Percentiles rank a stretch among this genome's conserved stretches.
Evolutionary conservation across 2,329 filamentous ascomycete genomes (phyloP).

Genomic region (Dothidotthia symphoricarpi): DNA sequence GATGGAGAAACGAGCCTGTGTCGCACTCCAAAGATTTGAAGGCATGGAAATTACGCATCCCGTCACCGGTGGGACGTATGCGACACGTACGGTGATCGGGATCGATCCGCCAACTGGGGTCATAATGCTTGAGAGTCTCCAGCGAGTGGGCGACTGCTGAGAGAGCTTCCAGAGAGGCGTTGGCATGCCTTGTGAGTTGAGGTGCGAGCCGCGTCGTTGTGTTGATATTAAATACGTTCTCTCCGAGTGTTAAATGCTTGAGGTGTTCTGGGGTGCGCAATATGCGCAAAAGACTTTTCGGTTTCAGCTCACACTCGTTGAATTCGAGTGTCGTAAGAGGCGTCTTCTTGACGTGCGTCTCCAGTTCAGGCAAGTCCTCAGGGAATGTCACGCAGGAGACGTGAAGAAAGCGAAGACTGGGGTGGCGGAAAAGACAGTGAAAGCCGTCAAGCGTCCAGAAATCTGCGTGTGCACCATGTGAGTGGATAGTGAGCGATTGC

Average conservation of each 20-base stretch:
- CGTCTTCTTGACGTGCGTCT: slow-evolving; percentile 19
- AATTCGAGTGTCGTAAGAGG: slow-evolving; percentile 35
- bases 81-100: slow-evolving; percentile 13
- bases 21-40: slow-evolving; percentile 33
- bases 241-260: slow-evolving; percentile 35
- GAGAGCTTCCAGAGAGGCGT: slow-evolving; percentile 26
- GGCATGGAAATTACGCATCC: slow-evolving; percentile 32
- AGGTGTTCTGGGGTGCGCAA: slow-evolving; percentile 30
- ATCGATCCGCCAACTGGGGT: slow-evolving; percentile 23
- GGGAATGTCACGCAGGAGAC: slow-evolving; percentile 33
- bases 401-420: slow-evolving; percentile 33
- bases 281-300: slow-evolving; percentile 25
- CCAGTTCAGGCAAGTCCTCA: slow-evolving; percentile 19
- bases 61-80: slow-evolving; percentile 21
- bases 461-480: slow-evolving; percentile 32
- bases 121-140: slow-evolving; percentile 27
- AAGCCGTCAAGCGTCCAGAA: slow-evolving; percentile 36
- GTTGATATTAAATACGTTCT: slow-evolving; percentile 33
- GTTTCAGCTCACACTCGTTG: slow-evolving; percentile 36
- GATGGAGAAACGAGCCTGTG: slow-evolving; percentile 32
- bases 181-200: slow-evolving; percentile 14
- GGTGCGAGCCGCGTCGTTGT: slow-evolving; percentile 11
- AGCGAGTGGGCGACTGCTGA: slow-evolving; percentile 32
- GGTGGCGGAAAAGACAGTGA: slow-evolving; percentile 38
- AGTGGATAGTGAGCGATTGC: slow-evolving; percentile 34